Percentiles rank a stretch among this genome's conserved stretches.
Conservation (phyloP, 768 basidiomycete genomes). For the Mycena capillaripes region DNA sequence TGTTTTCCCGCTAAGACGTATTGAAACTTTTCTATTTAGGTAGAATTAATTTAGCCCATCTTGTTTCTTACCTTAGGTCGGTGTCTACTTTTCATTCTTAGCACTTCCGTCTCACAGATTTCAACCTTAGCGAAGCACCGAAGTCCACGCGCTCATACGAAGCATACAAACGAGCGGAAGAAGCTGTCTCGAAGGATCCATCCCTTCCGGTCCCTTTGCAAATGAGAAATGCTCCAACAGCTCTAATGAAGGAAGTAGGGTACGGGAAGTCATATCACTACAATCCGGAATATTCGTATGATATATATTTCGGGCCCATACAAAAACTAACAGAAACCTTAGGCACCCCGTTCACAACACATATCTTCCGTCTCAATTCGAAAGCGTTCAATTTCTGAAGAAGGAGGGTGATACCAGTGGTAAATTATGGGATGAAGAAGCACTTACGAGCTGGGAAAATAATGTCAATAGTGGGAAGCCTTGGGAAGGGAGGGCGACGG, state of each 20-base stretch:
- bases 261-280: conserved; percentile 77
- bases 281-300: conserved; percentile 70
- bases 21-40: neutral
- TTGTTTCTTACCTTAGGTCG: conserved; percentile 78
- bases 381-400: conserved; percentile 59
- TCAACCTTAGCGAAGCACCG: conserved; percentile 65
- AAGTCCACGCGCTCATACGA: conserved; percentile 87
- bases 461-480: conserved; percentile 60
- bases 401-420: conserved; percentile 56
- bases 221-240: conserved; percentile 85
- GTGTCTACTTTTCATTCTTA: neutral
- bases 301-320: conserved; percentile 9
- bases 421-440: conserved; percentile 74
- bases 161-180: conserved; percentile 80
- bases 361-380: conserved; percentile 68
- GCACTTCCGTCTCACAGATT: neutral
- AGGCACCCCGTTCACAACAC: conserved; percentile 78
- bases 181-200: conserved; percentile 65
- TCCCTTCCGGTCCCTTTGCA: conserved; percentile 76
- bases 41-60: conserved; percentile 82
- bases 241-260: conserved; percentile 76
- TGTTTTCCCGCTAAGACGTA: too few relatives aligned
- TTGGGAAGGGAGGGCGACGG: conserved; percentile 59
- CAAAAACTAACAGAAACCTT: conserved; percentile 20
- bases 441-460: conserved; percentile 68